Conservation (phyloP, 352 stramenopile genomes). For the Phytophthora sojae region DNA sequence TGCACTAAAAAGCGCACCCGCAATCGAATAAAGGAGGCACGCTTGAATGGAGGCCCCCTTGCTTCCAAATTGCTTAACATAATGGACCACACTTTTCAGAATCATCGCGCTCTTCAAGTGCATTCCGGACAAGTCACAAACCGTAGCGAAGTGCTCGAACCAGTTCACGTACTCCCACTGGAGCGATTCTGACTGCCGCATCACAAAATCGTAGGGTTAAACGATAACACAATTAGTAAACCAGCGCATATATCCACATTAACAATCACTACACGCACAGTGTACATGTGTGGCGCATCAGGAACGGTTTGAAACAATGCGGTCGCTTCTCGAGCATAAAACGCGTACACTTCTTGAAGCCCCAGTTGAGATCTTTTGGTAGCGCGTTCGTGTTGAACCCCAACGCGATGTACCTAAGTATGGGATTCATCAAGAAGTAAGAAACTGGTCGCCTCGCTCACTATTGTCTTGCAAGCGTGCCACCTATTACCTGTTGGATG, state of each 20-base stretch:
- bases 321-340: constrained; percentile 52
- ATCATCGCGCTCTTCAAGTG: constrained; percentile 47
- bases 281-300: constrained; percentile 30
- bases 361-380: constrained; percentile 39
- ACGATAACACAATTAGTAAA: constrained; percentile 6
- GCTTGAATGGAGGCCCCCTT: constrained; percentile 21
- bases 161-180: constrained; percentile 67
- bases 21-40: constrained; percentile 36
- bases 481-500: constrained; percentile 58
- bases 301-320: constrained; percentile 23
- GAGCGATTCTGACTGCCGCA: constrained; percentile 45
- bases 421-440: not conserved
- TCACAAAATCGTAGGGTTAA: not conserved
- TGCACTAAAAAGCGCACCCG: constrained; percentile 34
- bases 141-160: constrained; percentile 66
- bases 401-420: constrained; percentile 62
- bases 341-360: constrained; percentile 38
- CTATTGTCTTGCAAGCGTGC: not conserved
- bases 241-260: constrained; percentile 3
- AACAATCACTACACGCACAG: constrained; percentile 28
- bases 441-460: not conserved
- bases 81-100: constrained; percentile 45
- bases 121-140: constrained; percentile 48
- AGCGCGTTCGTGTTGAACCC: constrained; percentile 65
- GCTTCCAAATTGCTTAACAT: constrained; percentile 32